Conservation (phyloP, 352 stramenopile species). For the Peronospora tabacina region DNA sequence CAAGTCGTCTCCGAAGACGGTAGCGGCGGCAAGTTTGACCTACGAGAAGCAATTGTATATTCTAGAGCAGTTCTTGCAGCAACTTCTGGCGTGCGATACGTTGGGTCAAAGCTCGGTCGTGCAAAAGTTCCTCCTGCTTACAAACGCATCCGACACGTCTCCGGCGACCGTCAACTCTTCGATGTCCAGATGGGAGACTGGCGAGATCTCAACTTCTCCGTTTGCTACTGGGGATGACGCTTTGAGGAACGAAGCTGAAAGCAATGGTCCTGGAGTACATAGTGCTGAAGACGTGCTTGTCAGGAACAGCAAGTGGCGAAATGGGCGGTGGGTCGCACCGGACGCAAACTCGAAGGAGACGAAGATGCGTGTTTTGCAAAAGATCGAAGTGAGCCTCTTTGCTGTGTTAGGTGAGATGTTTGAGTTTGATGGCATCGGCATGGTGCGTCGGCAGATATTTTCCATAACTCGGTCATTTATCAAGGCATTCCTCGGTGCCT, state of each 20-base stretch:
- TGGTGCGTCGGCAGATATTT: conserved; percentile 80
- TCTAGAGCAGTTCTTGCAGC: conserved; percentile 64
- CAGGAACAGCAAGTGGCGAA: conserved; percentile 63
- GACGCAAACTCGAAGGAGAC: conserved; percentile 66
- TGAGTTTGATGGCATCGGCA: conserved; percentile 78
- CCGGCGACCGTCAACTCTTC: conserved; percentile 5
- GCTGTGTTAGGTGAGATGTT: conserved; percentile 70
- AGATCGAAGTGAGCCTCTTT: conserved; percentile 75
- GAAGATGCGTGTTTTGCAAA: conserved; percentile 75
- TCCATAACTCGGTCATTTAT: conserved; percentile 75
- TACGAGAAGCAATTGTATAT: conserved; percentile 64
- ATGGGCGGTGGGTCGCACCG: conserved; percentile 48
- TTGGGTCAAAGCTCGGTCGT: conserved; percentile 66
- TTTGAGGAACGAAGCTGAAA: conserved; percentile 13
- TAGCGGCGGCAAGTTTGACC: conserved; percentile 27
- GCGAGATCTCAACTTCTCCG: conserved; percentile 13
- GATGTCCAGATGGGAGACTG: conserved; percentile 15
- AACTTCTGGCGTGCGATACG: conserved; percentile 58
- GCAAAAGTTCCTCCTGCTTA: conserved; percentile 64
- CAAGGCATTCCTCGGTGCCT: conserved; percentile 69
- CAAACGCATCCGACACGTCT: conserved; percentile 22
- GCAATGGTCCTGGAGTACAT: background rate
- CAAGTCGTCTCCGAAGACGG: conserved; percentile 40
- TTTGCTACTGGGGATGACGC: conserved; percentile 5
- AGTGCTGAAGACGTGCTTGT: conserved; percentile 33